phyloP scores from a whole-genome alignment of 2,329 filamentous ascomycete species.

The Aspergillus pseudotamarii region DNA sequence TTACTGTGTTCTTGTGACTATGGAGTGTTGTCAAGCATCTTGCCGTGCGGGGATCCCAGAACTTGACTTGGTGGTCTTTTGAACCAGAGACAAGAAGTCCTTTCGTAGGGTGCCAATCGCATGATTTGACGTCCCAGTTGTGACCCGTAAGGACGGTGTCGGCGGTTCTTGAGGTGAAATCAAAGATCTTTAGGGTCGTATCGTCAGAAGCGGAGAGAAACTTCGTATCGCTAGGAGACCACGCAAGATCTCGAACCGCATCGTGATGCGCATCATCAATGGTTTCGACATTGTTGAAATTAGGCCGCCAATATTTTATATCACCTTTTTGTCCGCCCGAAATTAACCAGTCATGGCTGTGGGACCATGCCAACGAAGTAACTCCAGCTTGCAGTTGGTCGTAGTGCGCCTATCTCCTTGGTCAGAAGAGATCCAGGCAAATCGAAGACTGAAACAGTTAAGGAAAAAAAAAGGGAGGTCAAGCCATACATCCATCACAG shows the following conservation, averaged over 20 bases:
- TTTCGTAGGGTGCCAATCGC: constrained; percentile 97
- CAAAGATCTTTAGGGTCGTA: constrained; percentile 89
- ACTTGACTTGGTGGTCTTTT: constrained; percentile 95
- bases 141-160: constrained; percentile 89
- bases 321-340: constrained; percentile 94
- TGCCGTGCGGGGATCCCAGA: constrained; percentile 94
- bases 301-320: constrained; percentile 98
- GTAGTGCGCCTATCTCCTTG: constrained; percentile 69
- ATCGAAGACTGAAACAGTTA: background rate
- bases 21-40: constrained; percentile 91
- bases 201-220: constrained; percentile 97
- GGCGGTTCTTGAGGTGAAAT: constrained; percentile 84
- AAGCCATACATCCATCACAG: constrained; percentile 79
- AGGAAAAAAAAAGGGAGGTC: background rate
- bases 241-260: constrained; percentile 86
- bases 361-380: constrained; percentile 68
- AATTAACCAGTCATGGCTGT: constrained; percentile 95
- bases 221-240: constrained; percentile 91
- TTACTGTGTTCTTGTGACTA: constrained; percentile 96
- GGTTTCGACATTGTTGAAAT: constrained; percentile 98
- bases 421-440: constrained; percentile 16
- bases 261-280: constrained; percentile 84
- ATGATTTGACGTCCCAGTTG: constrained; percentile 95
- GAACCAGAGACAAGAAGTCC: constrained; percentile 93
- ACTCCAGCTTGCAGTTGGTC: constrained; percentile 50